Evolutionary conservation across 192 early-diverging fungal species (phyloP), one percentile per base, ranked within the genome.

Genomic region (Rhizophagus prolifer): DNA sequence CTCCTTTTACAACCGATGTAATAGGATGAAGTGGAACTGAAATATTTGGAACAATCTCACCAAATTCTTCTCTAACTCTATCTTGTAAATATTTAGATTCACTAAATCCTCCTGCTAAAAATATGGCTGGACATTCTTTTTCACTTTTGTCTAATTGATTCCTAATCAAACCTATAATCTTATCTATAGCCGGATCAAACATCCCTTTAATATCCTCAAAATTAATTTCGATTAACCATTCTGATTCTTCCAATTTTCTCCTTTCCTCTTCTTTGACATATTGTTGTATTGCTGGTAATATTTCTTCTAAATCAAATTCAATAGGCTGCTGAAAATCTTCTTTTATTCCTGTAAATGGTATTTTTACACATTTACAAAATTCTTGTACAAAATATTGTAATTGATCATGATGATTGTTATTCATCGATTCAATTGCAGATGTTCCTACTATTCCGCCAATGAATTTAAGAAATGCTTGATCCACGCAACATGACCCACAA

Each of bases 1-100:
- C 87, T 63, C 87, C 87, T 62, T 83, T 81, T 3, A 85, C 85
- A 34, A 88, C 84, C 26, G 86, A 83, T 50, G 83, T 54, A 78
- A 85, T 79, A 19, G 82, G 77, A 50, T 75, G 67, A 26, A 71
- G 74, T n/a, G 82, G 82, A 30, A 79, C 78, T 1, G 77, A 78
- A 72, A 88, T 88, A 70, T 81, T 81, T 9, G 79, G 80, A 6
- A 88, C 84, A 30, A 81, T 80, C 31, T 66, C 75, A 28, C 77
- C 79, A 73, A 87, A 88, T 16, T 80, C 83, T 30, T 82, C 72
- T 72, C 85, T 84, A 28, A 87, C 81, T 54, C 86, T 82, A 36
- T 75, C 79, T 72, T 83, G 84, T 25, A 88, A 78, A 65, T 88
- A 88, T 76, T 47, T 47, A 47, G 46, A 47, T 14, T 47, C 46